A percentile compares a stretch with the other conserved stretches of the same genome.
Evolutionary conservation across 192 early-diverging fungal genomes (phyloP).

Genomic region (Linnemannia exigua): DNA sequence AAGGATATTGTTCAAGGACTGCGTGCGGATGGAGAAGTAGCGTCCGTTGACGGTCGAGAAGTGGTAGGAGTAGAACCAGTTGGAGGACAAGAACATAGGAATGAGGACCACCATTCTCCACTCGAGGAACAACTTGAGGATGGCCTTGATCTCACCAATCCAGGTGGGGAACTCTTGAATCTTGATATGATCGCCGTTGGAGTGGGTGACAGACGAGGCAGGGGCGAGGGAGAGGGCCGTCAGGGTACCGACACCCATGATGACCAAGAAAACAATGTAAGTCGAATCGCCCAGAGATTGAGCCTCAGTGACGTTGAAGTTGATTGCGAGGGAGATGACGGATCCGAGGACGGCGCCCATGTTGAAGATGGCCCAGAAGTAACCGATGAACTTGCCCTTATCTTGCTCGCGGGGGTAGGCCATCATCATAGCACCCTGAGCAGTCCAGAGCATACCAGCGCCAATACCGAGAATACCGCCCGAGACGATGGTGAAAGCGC

Average conservation of each 20-base stretch:
- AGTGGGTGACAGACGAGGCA: constrained; percentile 70
- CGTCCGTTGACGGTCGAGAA: constrained; percentile 70
- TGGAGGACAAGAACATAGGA: constrained; percentile 79
- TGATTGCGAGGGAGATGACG: constrained; percentile 78
- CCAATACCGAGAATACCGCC: constrained; percentile 86
- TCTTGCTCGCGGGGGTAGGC: constrained; percentile 87
- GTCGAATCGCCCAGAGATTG: constrained; percentile 74
- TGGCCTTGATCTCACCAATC: constrained; percentile 64
- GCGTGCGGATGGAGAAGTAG: constrained; percentile 78
- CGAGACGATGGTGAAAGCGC: constrained; percentile 76
- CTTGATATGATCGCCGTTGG: constrained; percentile 78
- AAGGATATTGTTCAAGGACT: constrained; percentile 79
- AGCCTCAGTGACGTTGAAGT: constrained; percentile 67
- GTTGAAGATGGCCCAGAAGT: constrained; percentile 92
- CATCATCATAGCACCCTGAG: constrained; percentile 88
- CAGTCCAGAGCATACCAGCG: constrained; percentile 83
- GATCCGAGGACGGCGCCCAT: constrained; percentile 87
- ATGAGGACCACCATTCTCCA: constrained; percentile 77
- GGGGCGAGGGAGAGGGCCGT: constrained; percentile 71
- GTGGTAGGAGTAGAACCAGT: constrained; percentile 88
- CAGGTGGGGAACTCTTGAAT: constrained; percentile 80
- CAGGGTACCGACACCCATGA: constrained; percentile 75
- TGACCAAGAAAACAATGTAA: constrained; percentile 79
- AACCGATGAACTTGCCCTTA: constrained; percentile 85
- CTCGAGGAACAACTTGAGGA: constrained; percentile 72